Evolutionary conservation across 2,329 filamentous ascomycete genomes (phyloP).

Genomic region (Microascus cirrosus): DNA sequence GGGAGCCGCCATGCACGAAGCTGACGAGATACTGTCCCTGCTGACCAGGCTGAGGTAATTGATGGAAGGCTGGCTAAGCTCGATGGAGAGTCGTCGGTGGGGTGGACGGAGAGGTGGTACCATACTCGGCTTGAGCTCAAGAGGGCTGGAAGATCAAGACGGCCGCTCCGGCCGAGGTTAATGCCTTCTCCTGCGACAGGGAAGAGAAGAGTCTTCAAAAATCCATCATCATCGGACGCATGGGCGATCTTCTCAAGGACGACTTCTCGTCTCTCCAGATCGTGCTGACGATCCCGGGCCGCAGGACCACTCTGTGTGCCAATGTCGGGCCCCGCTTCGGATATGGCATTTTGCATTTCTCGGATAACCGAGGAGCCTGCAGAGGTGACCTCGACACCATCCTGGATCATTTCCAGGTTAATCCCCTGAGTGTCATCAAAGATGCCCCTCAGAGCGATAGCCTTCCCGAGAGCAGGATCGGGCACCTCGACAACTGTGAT

Average conservation of each 20-base stretch:
- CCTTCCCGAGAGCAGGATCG: constrained; percentile 69
- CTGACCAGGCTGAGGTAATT: constrained; percentile 80
- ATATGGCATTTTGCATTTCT: constrained; percentile 76
- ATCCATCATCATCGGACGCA: constrained; percentile 73
- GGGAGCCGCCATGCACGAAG: constrained; percentile 86
- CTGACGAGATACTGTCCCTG: constrained; percentile 83
- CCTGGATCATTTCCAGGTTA: constrained; percentile 94
- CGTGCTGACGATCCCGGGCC: constrained; percentile 62
- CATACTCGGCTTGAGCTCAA: constrained; percentile 81
- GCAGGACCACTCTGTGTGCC: constrained; percentile 59
- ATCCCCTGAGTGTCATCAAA: constrained; percentile 92
- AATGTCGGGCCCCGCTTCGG: constrained; percentile 66
- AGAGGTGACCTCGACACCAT: constrained; percentile 67
- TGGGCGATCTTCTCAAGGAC: constrained; percentile 77
- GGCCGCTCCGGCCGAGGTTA: constrained; percentile 62
- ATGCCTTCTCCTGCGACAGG: constrained; percentile 71
- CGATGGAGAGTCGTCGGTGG: constrained; percentile 74
- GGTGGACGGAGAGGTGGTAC: constrained; percentile 89
- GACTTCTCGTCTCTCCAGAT: constrained; percentile 70
- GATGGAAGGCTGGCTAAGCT: constrained; percentile 61
- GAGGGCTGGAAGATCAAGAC: constrained; percentile 65
- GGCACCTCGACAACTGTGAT: constrained; percentile 85
- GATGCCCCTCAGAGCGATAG: constrained; percentile 75
- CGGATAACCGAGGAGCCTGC: constrained; percentile 73
- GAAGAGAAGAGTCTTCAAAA: constrained; percentile 72